A percentile compares a stretch with the other conserved stretches of the same genome.
Evolutionary conservation across 805 yeast species (phyloP).

Genomic region (Cyberlindnera bimundalis): DNA sequence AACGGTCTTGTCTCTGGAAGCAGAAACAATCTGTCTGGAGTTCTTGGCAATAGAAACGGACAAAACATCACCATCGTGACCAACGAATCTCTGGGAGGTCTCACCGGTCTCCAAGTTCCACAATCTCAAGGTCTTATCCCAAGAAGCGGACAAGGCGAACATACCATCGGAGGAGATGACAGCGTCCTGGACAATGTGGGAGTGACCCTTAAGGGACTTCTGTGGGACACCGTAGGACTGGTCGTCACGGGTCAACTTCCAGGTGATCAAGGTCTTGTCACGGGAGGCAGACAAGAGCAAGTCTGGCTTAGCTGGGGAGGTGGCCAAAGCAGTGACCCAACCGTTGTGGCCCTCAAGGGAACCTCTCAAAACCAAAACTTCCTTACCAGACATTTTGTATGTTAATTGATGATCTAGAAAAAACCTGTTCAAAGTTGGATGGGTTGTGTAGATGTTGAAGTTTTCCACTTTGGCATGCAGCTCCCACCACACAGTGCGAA

Average conservation of each 20-base stretch:
- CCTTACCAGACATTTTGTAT: conserved; percentile 69
- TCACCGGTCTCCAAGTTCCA: conserved; percentile 97
- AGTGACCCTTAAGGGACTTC: conserved; percentile 96
- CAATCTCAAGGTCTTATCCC: conserved; percentile 99
- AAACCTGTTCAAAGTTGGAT: background rate
- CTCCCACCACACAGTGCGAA: background rate
- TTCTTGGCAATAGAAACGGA: conserved; percentile 94
- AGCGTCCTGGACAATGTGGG: conserved; percentile 98
- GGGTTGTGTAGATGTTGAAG: conserved; percentile 6
- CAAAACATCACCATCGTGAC: conserved; percentile 96
- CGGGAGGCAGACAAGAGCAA: conserved; percentile 96
- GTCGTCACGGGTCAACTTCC: conserved; percentile 97
- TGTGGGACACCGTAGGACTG: conserved; percentile 97
- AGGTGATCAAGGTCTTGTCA: conserved; percentile 97
- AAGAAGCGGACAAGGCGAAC: conserved; percentile 97
- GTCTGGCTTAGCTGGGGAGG: conserved; percentile 98
- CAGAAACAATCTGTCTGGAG: conserved; percentile 97
- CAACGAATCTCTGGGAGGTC: conserved; percentile 91
- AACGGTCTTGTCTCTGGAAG: conserved; percentile 98
- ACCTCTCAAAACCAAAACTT: conserved; percentile 99
- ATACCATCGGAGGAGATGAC: conserved; percentile 97
- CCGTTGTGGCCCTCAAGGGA: conserved; percentile 96
- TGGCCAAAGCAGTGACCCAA: conserved; percentile 98
- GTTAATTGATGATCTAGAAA: conserved; percentile 1
- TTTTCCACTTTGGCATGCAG: conserved; percentile 5